These are phyloP conservation scores for Candida taoyuanica DNA, from an alignment of 805 yeast species.

Conservation along the genomic window DNA sequence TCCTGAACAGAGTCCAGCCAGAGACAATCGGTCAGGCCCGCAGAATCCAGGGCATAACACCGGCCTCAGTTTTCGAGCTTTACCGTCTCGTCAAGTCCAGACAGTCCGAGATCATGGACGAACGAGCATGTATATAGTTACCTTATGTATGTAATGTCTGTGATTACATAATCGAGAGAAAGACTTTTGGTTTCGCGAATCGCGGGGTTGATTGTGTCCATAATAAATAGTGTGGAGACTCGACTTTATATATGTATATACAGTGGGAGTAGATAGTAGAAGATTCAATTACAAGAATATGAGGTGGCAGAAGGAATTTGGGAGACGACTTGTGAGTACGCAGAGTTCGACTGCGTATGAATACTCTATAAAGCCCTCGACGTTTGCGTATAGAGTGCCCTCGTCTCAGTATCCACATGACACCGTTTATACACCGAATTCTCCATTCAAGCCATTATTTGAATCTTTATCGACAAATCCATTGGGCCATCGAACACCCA, in stretches of 20 bases:
- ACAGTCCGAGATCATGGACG: constrained; percentile 23
- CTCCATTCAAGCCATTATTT: constrained; percentile 17
- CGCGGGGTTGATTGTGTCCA: no score
- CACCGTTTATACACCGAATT: constrained; percentile 7
- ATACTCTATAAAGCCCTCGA: neutral
- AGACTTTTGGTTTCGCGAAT: no score
- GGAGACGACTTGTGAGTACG: no score
- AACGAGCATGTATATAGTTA: no score
- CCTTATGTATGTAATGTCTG: no score
- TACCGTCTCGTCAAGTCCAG: constrained; percentile 44
- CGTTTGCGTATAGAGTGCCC: constrained; percentile 11
- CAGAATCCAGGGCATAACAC: constrained; percentile 91
- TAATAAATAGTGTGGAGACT: no score
- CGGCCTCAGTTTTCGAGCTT: constrained; percentile 83
- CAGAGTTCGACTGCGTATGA: no score
- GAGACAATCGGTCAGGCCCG: constrained; percentile 93
- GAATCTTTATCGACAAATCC: constrained; percentile 17
- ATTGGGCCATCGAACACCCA: constrained; percentile 12
- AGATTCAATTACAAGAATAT: no score
- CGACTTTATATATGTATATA: no score
- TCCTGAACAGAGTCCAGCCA: constrained; percentile 74
- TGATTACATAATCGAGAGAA: no score
- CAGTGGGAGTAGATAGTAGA: no score
- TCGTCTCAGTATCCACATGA: constrained; percentile 13
- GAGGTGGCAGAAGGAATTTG: no score